Percentiles rank a stretch among this genome's conserved stretches.
phyloP scores from a whole-genome alignment of 1,139 yeast genomes.

The Candida sanyaensis region DNA sequence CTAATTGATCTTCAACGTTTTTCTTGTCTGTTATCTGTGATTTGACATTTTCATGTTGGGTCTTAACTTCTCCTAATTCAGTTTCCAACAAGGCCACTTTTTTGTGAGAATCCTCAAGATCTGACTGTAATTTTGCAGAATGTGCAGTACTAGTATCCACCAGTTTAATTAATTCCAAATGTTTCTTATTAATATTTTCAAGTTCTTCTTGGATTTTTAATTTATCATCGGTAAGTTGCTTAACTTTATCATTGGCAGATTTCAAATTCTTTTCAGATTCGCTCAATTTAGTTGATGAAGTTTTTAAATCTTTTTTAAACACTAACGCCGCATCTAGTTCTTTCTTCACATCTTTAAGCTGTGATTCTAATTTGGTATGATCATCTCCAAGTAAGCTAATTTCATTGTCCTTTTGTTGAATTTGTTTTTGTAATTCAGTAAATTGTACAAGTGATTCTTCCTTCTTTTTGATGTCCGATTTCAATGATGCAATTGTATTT shows the following conservation, averaged over 20 bases:
- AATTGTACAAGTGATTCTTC: not conserved
- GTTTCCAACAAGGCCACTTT: conserved; percentile 13
- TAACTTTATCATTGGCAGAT: conserved; percentile 4
- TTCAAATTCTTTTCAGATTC: conserved; percentile 7
- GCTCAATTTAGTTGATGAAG: not conserved
- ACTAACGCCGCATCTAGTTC: conserved; percentile 5
- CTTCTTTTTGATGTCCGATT: conserved; percentile 4
- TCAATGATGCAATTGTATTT: conserved; percentile 3
- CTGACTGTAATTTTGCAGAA: conserved; percentile 6
- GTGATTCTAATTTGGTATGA: not conserved
- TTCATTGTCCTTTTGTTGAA: not conserved
- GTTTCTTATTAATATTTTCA: conserved; percentile 4
- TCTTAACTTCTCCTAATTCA: not conserved
- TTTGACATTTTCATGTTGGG: conserved; percentile 8
- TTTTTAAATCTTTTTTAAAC: conserved; percentile 1
- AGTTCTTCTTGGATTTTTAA: conserved; percentile 3
- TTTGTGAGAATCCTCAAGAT: conserved; percentile 11
- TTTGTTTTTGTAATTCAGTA: not conserved
- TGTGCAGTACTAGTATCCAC: not conserved
- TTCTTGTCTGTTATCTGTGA: conserved; percentile 1
- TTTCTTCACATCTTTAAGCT: conserved; percentile 2
- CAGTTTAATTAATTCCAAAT: conserved; percentile 7
- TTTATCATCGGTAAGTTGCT: conserved; percentile 5
- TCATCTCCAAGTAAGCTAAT: not conserved
- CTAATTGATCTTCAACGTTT: conserved; percentile 14